Evolutionary conservation across 2,329 filamentous ascomycete species (phyloP).

Genomic region (Verticillium dahliae): DNA sequence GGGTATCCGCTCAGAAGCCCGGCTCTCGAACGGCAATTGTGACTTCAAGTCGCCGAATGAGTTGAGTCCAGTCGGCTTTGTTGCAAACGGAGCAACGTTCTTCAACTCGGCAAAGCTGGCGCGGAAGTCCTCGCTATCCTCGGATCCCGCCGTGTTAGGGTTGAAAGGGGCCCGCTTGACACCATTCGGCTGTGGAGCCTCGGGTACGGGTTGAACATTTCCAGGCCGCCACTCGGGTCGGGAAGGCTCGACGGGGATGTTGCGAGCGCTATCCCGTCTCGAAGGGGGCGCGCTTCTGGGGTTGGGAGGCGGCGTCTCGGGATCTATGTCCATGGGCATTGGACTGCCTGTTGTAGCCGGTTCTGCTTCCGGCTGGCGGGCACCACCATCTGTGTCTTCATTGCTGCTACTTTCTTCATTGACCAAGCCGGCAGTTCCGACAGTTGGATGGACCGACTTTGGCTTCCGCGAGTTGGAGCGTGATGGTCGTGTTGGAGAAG

Average conservation of each 20-base stretch:
- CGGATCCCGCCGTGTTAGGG: constrained; percentile 38
- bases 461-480: constrained; percentile 50
- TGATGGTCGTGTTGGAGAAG: constrained; percentile 35
- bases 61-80: constrained; percentile 38
- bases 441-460: constrained; percentile 47
- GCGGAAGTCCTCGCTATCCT: constrained; percentile 50
- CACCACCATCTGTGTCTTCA: constrained; percentile 29
- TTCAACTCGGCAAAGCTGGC: constrained; percentile 47
- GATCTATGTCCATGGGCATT: constrained; percentile 61
- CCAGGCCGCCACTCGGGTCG: constrained; percentile 54
- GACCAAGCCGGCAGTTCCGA: constrained; percentile 36
- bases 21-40: constrained; percentile 50
- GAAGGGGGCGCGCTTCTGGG: constrained; percentile 7
- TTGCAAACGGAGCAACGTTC: constrained; percentile 48
- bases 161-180: constrained; percentile 17
- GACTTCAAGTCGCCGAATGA: constrained; percentile 51
- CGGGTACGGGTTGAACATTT: constrained; percentile 26
- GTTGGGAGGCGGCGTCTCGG: constrained; percentile 29
- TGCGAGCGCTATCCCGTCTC: constrained; percentile 27
- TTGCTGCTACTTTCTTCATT: constrained; percentile 40
- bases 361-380: constrained; percentile 23
- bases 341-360: constrained; percentile 34
- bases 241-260: constrained; percentile 52
- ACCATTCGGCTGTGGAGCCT: constrained; percentile 15
- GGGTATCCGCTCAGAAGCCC: constrained; percentile 34